Evolutionary conservation across 768 basidiomycete species (phyloP).

Genomic region (Tulasnella sp.): DNA sequence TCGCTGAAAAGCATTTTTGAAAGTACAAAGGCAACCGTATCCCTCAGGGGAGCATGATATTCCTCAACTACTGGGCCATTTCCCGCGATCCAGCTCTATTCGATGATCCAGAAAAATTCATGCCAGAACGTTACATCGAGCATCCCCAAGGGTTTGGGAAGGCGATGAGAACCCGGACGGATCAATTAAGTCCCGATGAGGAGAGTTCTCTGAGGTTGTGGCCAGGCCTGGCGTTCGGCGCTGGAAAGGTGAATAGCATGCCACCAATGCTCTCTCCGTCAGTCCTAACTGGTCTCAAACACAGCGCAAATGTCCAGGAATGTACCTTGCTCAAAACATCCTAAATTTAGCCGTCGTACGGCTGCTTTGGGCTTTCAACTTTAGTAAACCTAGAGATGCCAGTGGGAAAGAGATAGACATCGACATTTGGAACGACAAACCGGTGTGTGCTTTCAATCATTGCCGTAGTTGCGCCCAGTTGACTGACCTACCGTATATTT

Average conservation of each 20-base stretch:
- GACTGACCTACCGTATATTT: background rate
- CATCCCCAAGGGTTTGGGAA: constrained; percentile 12
- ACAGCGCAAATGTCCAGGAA: background rate
- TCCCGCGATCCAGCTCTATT: background rate
- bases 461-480: background rate
- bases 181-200: background rate
- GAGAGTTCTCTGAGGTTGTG: background rate
- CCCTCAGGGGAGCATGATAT: constrained; percentile 10
- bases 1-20: background rate
- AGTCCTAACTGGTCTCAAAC: background rate
- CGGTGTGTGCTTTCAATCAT: background rate
- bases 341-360: background rate
- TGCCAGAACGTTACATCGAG: constrained; percentile 7
- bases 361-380: constrained; percentile 14
- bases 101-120: constrained; percentile 20
- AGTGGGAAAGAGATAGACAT: background rate
- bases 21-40: constrained; percentile 19
- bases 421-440: background rate
- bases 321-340: background rate
- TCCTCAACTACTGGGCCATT: constrained; percentile 3
- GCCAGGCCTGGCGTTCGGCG: background rate
- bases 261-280: background rate
- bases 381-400: background rate
- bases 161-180: background rate
- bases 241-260: background rate